These are phyloP conservation scores for Chaetomiaceae sp. DNA, from an alignment of 2,329 filamentous ascomycete species.

Conservation along the genomic window DNA sequence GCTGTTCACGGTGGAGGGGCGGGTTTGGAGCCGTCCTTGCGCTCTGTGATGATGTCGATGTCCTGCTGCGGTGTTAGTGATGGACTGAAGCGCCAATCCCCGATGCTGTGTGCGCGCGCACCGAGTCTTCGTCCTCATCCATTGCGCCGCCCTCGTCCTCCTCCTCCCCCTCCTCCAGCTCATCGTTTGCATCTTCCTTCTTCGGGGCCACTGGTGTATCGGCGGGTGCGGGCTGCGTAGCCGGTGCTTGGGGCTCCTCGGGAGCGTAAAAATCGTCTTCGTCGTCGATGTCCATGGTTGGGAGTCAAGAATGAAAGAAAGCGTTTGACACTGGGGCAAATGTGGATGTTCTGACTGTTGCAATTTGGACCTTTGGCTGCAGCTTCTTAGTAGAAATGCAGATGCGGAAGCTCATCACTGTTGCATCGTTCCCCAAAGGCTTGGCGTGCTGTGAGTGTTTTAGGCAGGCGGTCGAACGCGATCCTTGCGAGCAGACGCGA, in stretches of 20 bases:
- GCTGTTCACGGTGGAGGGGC: slow-evolving; percentile 50
- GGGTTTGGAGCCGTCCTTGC: slow-evolving; percentile 57
- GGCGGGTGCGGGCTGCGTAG: slow-evolving; percentile 27
- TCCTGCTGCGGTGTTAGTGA: slow-evolving; percentile 37
- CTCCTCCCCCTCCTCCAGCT: slow-evolving; percentile 59
- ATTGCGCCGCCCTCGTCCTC: slow-evolving; percentile 56
- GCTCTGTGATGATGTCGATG: slow-evolving; percentile 62
- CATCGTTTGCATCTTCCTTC: slow-evolving; percentile 40
- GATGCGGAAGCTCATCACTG: too few relatives aligned
- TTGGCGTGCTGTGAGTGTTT: neutral
- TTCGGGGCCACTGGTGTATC: slow-evolving; percentile 26
- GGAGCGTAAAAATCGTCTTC: slow-evolving; percentile 62
- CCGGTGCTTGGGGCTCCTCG: slow-evolving; percentile 44
- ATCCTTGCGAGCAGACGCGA: slow-evolving; percentile 10
- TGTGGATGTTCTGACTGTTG: too few relatives aligned
- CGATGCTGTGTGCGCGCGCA: slow-evolving; percentile 25
- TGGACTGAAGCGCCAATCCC: too few relatives aligned
- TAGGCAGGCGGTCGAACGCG: slow-evolving; percentile 22
- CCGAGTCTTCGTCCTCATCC: slow-evolving; percentile 55
- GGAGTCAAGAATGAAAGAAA: neutral
- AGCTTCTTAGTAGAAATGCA: too few relatives aligned
- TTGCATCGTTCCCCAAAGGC: too few relatives aligned
- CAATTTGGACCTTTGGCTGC: too few relatives aligned
- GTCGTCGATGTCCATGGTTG: slow-evolving; percentile 60
- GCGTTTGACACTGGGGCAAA: too few relatives aligned